Evolutionary conservation across 1,139 yeast species (phyloP).

Genomic region (Hemisphaericaspora xylofermentans): DNA sequence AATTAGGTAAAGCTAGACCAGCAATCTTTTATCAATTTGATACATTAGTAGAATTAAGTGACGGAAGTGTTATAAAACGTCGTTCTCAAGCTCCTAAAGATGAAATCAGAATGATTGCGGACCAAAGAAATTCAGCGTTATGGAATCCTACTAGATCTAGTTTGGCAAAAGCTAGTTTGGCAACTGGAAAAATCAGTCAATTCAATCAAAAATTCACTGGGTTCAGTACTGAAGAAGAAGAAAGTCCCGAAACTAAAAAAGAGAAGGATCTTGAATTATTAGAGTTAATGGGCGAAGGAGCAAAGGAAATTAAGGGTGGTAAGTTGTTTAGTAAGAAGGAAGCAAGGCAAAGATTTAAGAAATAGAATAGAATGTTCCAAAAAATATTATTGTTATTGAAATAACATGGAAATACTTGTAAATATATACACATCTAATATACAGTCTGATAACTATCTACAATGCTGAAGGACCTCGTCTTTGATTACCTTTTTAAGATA

Average conservation of each 20-base stretch:
- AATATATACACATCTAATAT: constrained; percentile 14
- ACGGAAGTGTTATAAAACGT: constrained; percentile 84
- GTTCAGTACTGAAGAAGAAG: constrained; percentile 30
- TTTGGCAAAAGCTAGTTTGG: constrained; percentile 73
- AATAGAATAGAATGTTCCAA: not conserved
- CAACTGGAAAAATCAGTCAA: constrained; percentile 81
- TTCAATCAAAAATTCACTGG: constrained; percentile 76
- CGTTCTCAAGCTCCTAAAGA: constrained; percentile 86
- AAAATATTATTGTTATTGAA: constrained; percentile 1
- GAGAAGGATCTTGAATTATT: constrained; percentile 49
- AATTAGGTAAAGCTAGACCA: constrained; percentile 83
- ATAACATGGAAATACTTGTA: too few species aligned
- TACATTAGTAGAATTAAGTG: constrained; percentile 82
- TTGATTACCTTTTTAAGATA: constrained; percentile 12
- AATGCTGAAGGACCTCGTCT: not conserved
- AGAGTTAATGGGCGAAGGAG: constrained; percentile 62
- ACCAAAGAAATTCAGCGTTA: constrained; percentile 78
- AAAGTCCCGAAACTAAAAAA: constrained; percentile 18
- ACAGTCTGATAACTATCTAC: not conserved
- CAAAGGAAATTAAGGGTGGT: constrained; percentile 62
- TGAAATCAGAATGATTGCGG: constrained; percentile 82
- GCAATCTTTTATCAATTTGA: constrained; percentile 90
- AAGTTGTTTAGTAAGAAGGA: constrained; percentile 54
- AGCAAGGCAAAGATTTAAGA: constrained; percentile 28
- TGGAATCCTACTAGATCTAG: constrained; percentile 91